Conservation (phyloP, 2,329 filamentous ascomycete genomes). For the Aureobasidium mangrovei region DNA sequence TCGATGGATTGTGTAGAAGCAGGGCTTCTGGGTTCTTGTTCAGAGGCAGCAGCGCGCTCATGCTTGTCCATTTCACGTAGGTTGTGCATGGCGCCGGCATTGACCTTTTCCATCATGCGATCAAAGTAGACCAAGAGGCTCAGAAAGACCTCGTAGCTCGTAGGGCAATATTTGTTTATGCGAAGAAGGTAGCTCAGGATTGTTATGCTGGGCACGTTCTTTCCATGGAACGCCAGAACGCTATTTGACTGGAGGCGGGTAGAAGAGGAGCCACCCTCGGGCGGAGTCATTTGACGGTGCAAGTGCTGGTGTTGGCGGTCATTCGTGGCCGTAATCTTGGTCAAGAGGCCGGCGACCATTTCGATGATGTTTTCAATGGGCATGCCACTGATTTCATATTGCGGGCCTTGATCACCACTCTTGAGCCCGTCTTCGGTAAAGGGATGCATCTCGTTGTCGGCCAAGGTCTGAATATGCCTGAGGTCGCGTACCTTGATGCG, state of each 20-base stretch:
- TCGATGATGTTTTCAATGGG: constrained; percentile 95
- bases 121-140: constrained; percentile 96
- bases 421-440: constrained; percentile 39
- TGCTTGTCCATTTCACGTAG: constrained; percentile 45
- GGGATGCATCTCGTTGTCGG: constrained; percentile 62
- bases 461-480: constrained; percentile 83
- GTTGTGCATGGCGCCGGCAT: constrained; percentile 64
- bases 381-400: constrained; percentile 96
- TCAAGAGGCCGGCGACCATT: constrained; percentile 93
- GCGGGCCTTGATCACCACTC: constrained; percentile 42
- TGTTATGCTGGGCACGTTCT: constrained; percentile 94
- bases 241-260: constrained; percentile 55
- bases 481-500: constrained; percentile 78
- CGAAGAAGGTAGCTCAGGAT: constrained; percentile 91
- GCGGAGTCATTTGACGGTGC: constrained; percentile 61
- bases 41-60: constrained; percentile 22
- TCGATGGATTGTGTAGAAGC: constrained; percentile 20
- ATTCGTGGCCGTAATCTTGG: constrained; percentile 95
- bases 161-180: constrained; percentile 98
- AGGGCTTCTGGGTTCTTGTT: constrained; percentile 17
- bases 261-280: constrained; percentile 50
- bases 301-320: constrained; percentile 87
- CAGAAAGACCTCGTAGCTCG: constrained; percentile 95
- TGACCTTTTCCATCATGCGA: constrained; percentile 94
- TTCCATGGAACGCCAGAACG: constrained; percentile 93